Evolutionary conservation across 192 early-diverging fungal genomes (phyloP), one percentile per base, ranked within the genome.

Genomic region (Coemansia sp.): DNA sequence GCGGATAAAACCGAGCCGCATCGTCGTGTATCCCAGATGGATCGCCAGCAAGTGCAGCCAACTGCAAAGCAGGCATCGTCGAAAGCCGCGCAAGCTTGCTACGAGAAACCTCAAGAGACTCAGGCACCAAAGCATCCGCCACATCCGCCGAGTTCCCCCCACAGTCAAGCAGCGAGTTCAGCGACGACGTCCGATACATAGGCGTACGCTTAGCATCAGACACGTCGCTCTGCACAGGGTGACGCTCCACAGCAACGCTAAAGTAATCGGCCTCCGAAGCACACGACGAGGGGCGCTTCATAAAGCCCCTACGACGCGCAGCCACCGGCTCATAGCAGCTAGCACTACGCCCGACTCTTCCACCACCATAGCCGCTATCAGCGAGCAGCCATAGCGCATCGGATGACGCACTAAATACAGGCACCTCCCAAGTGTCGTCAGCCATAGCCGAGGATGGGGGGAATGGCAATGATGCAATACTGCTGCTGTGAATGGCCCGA

Each of bases 271-370:
- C 29, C 39, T 64, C 55, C 11, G 60, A 36, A 16, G 24, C 62
- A 31, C 69, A 71, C 15, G 31, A 71, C 5, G 69, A 62, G 38
- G 62, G 69, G 13, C 69, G 69, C 49, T 53, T 71, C 43, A 62
- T 49, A 46, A 53, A 40, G 5, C 61, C 57, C 27, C 41, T 60
- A 27, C 39, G 67, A 0, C 57, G 38, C 44, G 31, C 58, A 31
- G 8, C 41, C 60, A 22, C 55, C 22, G 53, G 58, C 33, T 65
- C 70, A 33, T 71, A 63, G 47, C 70, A 78, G 71, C 76, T 72
- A 5, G 75, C 75, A 36, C 75, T 78, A 27, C 75, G 70, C 11
- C 66, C 66, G 9, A 65, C 44, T 20, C 50, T 55, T 55, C 62
- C 44, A 43, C 52, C 64, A 24, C 58, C 65, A 44, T 63, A 40